Percentiles rank a stretch among this genome's conserved stretches.
Evolutionary conservation across 495 filamentous ascomycete species (phyloP).

Genomic region (Pseudotulostoma volvatum): DNA sequence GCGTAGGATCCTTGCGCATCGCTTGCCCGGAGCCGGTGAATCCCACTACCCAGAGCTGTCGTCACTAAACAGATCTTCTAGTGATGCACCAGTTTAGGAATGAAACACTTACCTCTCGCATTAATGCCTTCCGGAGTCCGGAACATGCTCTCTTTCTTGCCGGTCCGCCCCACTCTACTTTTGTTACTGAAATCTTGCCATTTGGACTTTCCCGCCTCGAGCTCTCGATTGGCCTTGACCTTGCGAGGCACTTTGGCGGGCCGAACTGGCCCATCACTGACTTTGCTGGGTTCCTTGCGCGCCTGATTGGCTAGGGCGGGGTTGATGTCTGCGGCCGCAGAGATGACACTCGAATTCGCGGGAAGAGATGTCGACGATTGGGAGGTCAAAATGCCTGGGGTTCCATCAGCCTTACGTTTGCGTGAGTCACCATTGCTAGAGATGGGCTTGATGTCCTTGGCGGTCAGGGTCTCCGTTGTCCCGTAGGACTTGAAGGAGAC

Average conservation of each 20-base stretch:
- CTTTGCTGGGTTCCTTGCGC: slow-evolving; percentile 48
- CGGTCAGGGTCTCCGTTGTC: slow-evolving; percentile 67
- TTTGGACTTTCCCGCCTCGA: slow-evolving; percentile 80
- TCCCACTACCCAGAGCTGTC: slow-evolving; percentile 44
- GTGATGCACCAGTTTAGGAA: slow-evolving; percentile 2
- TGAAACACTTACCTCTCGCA: slow-evolving; percentile 50
- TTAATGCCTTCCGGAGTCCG: slow-evolving; percentile 72
- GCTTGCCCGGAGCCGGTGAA: slow-evolving; percentile 87
- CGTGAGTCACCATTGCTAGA: slow-evolving; percentile 41
- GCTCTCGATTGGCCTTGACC: slow-evolving; percentile 75
- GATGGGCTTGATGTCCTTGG: slow-evolving; percentile 71
- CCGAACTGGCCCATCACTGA: slow-evolving; percentile 46
- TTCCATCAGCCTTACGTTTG: slow-evolving; percentile 85
- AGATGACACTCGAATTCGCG: slow-evolving; percentile 55
- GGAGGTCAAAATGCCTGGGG: slow-evolving; percentile 35
- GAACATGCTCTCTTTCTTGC: slow-evolving; percentile 94
- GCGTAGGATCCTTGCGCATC: slow-evolving; percentile 80
- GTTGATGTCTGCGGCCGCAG: slow-evolving; percentile 74
- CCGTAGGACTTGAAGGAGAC: slow-evolving; percentile 83
- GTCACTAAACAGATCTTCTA: background rate
- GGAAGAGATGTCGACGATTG: slow-evolving; percentile 23
- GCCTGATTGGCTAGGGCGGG: slow-evolving; percentile 56
- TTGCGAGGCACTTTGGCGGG: slow-evolving; percentile 57
- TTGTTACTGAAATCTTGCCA: slow-evolving; percentile 86
- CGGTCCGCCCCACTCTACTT: slow-evolving; percentile 53